Evolutionary conservation across 1,139 yeast species (phyloP), one percentile per base, ranked within the genome.

Genomic region (Scheffersomyces parashehatae): DNA sequence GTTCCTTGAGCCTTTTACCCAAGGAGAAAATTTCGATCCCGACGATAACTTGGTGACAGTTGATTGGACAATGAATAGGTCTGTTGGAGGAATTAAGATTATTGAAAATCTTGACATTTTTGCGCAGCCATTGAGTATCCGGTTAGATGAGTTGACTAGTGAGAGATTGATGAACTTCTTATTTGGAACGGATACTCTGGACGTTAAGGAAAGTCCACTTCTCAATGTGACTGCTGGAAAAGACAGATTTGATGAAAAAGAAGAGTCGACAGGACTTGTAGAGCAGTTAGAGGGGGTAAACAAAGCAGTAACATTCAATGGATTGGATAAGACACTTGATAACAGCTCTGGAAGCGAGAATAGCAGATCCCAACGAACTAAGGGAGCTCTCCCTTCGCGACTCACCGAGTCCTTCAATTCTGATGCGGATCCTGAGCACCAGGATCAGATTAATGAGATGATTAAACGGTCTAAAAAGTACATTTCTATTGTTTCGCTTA

Each of bases 31-130:
- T 20, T 45, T 52, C 31, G 44, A 51, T 16, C 35, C 36, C 35
- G 44, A 53, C 7, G 50, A 50, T 20, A 62, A 59, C 43, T 50
- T 82, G 56, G 61, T 83, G 10, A 63, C 67, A 6, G 67, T 82
- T 6, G 68, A 64, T 31, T 85, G 93, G 93, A 75, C 78, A 4
- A 77, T 83, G 81, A 81, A 79, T 47, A 69, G 78, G 42, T 78
- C 85, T 12, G 78, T 84, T 36, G 91, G 90, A 36, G 91, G 91
- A 1, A 83, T 85, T 47, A 73, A 77, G 50, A 72, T 84, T 31
- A 68, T 84, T 48, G 83, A 79, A 50, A 66, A 73, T 47, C 75
- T 83, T 40, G 78, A 75, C 38, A 67, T 84, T 29, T 61, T 65
- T 29, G 67, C 85, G 5, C 66, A 71, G 41, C 89, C 89, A 36